These are phyloP conservation scores for Zygoascus bituminiphila DNA, from an alignment of 805 yeast genomes.

Conservation along the genomic window DNA sequence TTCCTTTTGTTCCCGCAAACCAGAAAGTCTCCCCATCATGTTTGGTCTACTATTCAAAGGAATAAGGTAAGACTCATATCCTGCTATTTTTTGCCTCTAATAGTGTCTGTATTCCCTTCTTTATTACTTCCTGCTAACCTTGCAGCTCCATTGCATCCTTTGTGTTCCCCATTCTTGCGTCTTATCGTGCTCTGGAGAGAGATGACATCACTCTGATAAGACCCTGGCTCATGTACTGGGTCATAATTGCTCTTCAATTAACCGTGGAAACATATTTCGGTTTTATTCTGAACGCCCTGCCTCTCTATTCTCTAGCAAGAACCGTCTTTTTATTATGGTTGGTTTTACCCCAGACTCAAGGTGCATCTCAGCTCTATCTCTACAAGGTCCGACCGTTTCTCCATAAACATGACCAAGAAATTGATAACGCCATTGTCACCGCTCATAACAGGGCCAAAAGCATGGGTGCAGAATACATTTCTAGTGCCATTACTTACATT, in stretches of 20 bases:
- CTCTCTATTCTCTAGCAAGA: constrained; percentile 45
- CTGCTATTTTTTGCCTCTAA: not conserved
- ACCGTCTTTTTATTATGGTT: constrained; percentile 52
- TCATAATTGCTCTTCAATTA: constrained; percentile 41
- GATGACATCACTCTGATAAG: constrained; percentile 32
- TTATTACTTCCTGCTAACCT: not conserved
- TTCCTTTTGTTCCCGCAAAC: too few species aligned
- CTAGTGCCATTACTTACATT: constrained; percentile 1
- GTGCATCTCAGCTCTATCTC: constrained; percentile 36
- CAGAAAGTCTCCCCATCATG: constrained; percentile 5
- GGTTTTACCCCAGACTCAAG: constrained; percentile 43
- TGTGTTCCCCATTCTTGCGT: constrained; percentile 52
- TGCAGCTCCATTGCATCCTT: constrained; percentile 33
- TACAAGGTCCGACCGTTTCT: constrained; percentile 34
- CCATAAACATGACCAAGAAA: constrained; percentile 26
- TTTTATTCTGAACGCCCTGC: constrained; percentile 41
- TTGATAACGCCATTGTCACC: constrained; percentile 27
- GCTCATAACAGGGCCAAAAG: constrained; percentile 13
- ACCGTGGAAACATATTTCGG: constrained; percentile 36
- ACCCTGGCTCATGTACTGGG: constrained; percentile 59
- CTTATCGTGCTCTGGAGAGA: constrained; percentile 47
- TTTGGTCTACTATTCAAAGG: constrained; percentile 9
- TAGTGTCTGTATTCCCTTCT: not conserved
- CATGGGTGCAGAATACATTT: constrained; percentile 16
- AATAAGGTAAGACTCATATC: constrained; percentile 3